These are phyloP conservation scores for Pleurotus platypus DNA, from an alignment of 768 basidiomycete genomes.

Conservation along the genomic window DNA sequence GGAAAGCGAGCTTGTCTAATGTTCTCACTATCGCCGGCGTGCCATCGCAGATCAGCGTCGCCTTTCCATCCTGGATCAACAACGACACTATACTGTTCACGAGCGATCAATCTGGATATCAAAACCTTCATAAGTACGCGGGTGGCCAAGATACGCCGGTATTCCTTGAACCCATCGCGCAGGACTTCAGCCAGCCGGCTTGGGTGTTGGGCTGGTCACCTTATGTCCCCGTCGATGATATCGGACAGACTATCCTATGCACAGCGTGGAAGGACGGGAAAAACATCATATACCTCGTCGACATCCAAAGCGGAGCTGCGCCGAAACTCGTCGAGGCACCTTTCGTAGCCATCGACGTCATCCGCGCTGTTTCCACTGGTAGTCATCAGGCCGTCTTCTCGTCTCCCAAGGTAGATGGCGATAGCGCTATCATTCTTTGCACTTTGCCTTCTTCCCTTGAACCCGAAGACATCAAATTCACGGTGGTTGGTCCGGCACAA, in stretches of 20 bases:
- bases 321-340: conserved; percentile 33
- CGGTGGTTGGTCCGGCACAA: not conserved
- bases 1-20: conserved; percentile 30
- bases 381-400: conserved; percentile 35
- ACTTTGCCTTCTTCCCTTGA: conserved; percentile 19
- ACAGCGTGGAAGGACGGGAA: conserved; percentile 38
- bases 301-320: conserved; percentile 24
- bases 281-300: conserved; percentile 34
- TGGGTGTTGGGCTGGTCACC: conserved; percentile 51
- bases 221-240: conserved; percentile 40
- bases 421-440: conserved; percentile 33
- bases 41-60: conserved; percentile 44
- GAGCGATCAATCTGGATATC: conserved; percentile 61
- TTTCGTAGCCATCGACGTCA: conserved; percentile 34
- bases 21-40: conserved; percentile 48
- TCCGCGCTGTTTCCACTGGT: conserved; percentile 30
- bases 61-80: conserved; percentile 58
- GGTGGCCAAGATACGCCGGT: conserved; percentile 30
- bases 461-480: conserved; percentile 15
- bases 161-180: conserved; percentile 36
- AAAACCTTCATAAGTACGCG: conserved; percentile 59
- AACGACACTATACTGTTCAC: conserved; percentile 59
- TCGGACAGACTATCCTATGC: conserved; percentile 30
- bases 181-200: conserved; percentile 57
- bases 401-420: conserved; percentile 37